Base-by-base conservation (phyloP, 208 protist species). In the Wallacemonas collosoma region DNA sequence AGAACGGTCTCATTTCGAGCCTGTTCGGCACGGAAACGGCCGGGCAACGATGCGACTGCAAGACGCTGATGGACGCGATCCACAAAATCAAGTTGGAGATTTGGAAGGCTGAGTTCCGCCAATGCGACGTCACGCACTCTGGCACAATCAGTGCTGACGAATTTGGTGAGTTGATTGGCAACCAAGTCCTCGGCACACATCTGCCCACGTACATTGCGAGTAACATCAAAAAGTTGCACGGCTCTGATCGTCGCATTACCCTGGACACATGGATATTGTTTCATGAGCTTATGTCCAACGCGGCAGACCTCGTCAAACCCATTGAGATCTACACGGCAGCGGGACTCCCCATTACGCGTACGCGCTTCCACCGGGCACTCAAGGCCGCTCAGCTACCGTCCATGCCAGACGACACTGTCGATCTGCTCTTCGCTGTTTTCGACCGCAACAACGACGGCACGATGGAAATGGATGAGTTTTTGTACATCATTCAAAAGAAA, bases 401-500 rank as follows among this genome's bases (percentile, higher is more conserved):
- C 15, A 71, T 93, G 38, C 74, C 71, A 40, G 47, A 73, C 6
- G 61, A 75, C 3, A 84, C 79, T 0, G 47, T 86, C 15, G 77
- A 82, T 53, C 70, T 96, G 11, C 64, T 96, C 43, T 94, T 95
- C 72, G 79, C 83, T 39, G 66, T 97, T 7, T 97, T 97, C 77
- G 93, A 97, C 75, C 84, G 84, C 50, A 87, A 97, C 65, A 75
- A 79, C 39, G 86, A 97, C 72, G 93, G 93, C 50, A 79, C 81
- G 17, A 75, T 97, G 72, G 83, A 93, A 58, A 89, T 93, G 17
- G 89, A 95, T 35, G 93, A 97, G 73, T 92, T 95, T 60, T 61
- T 95, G 0, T 88, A 69, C 57, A 80, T 97, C 38, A 93, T 96
- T 88, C 67, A 83, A 53, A 81, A 87, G 38, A 93, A 93, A 71